phyloP scores from a whole-genome alignment of 2,329 filamentous ascomycete species.

The Chalara sp. region DNA sequence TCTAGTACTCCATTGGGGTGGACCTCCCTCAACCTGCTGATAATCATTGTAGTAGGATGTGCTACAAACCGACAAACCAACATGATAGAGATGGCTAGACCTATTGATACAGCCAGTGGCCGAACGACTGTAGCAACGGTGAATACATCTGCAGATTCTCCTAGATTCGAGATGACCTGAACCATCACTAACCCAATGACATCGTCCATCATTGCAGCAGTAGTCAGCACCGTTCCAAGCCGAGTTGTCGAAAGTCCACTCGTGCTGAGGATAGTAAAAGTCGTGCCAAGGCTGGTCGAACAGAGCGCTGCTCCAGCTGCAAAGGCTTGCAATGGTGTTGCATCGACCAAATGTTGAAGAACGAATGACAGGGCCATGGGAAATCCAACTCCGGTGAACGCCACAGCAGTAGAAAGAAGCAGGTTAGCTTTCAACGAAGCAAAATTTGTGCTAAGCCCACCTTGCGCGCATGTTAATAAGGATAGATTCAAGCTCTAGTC shows the following conservation, averaged over 20 bases:
- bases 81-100: not conserved
- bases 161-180: slow-evolving; percentile 64
- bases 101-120: slow-evolving; percentile 29
- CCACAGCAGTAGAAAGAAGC: slow-evolving; percentile 51
- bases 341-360: slow-evolving; percentile 13
- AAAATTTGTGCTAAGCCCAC: slow-evolving; percentile 18
- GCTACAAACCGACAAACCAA: not conserved
- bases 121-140: slow-evolving; percentile 31
- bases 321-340: slow-evolving; percentile 41
- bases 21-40: not conserved
- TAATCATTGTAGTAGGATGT: not conserved
- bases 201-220: slow-evolving; percentile 77
- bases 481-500: not conserved
- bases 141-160: slow-evolving; percentile 2
- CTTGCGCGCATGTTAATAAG: not conserved
- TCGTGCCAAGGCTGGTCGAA: slow-evolving; percentile 69
- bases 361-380: slow-evolving; percentile 62
- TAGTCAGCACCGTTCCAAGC: slow-evolving; percentile 57
- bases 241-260: slow-evolving; percentile 39
- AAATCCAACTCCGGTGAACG: slow-evolving; percentile 54
- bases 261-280: slow-evolving; percentile 51
- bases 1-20: not conserved
- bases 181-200: slow-evolving; percentile 73
- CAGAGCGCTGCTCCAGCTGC: slow-evolving; percentile 67
- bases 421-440: slow-evolving; percentile 49